Percentiles rank a stretch among this genome's conserved stretches.
These are phyloP conservation scores for Cryptosporidium sp. DNA, from an alignment of 169 alveolate species.

Conservation along the genomic window DNA sequence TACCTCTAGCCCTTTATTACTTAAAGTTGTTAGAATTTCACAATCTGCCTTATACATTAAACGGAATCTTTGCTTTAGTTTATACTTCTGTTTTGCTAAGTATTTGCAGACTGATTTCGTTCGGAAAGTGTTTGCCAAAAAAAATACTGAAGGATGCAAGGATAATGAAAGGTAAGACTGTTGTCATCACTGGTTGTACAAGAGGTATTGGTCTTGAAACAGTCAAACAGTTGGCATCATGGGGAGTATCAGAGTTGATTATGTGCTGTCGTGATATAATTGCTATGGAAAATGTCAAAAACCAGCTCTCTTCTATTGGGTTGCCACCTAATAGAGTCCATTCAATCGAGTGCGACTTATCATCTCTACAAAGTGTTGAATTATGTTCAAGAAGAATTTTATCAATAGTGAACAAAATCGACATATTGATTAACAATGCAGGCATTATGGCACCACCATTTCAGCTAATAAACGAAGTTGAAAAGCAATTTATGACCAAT, in stretches of 20 bases:
- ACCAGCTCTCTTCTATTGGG: conserved; percentile 21
- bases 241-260: conserved; percentile 83
- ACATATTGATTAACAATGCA: conserved; percentile 85
- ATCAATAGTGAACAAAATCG: conserved; percentile 71
- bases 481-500: conserved; percentile 79
- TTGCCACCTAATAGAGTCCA: conserved; percentile 16
- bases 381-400: conserved; percentile 70
- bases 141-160: background rate
- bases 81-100: background rate
- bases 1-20: background rate
- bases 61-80: background rate
- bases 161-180: conserved; percentile 59
- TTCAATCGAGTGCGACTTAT: conserved; percentile 76
- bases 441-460: conserved; percentile 79
- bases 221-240: conserved; percentile 78
- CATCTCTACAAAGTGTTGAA: conserved; percentile 76
- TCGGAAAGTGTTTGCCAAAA: conserved; percentile 20
- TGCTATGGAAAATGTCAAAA: conserved; percentile 52
- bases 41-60: background rate
- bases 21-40: background rate
- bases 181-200: conserved; percentile 81
- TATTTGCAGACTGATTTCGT: conserved; percentile 13
- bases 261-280: conserved; percentile 80
- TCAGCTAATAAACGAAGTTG: conserved; percentile 72
- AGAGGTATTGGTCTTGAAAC: conserved; percentile 86